These are phyloP conservation scores for Termitomyces sp. DNA, from an alignment of 768 basidiomycete genomes.

Conservation along the genomic window DNA sequence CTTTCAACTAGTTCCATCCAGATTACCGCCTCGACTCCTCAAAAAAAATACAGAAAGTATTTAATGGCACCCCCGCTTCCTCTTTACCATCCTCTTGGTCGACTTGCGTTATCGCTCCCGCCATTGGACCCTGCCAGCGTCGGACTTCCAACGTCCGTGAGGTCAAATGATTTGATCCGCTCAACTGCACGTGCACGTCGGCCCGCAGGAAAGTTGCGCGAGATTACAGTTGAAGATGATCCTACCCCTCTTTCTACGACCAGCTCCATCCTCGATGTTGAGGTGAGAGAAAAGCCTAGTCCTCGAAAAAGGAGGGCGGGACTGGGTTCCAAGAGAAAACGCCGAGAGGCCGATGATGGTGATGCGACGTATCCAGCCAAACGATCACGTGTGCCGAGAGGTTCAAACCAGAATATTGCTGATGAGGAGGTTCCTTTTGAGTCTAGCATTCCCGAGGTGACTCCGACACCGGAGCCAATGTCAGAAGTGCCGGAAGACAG, in stretches of 20 bases:
- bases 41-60: conserved; percentile 15
- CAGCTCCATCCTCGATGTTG: conserved; percentile 30
- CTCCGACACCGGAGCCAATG: conserved; percentile 22
- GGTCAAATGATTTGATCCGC: conserved; percentile 34
- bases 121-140: conserved; percentile 53
- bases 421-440: conserved; percentile 40
- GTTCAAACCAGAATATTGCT: conserved; percentile 22
- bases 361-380: conserved; percentile 72
- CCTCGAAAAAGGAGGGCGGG: conserved; percentile 45
- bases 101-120: conserved; percentile 59
- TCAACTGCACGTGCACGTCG: conserved; percentile 39
- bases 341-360: conserved; percentile 56
- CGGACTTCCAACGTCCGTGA: conserved; percentile 47
- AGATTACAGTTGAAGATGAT: conserved; percentile 40
- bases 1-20: conserved; percentile 4
- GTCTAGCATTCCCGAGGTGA: conserved; percentile 13
- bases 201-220: conserved; percentile 43
- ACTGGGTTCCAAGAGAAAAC: conserved; percentile 48
- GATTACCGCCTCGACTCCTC: not conserved
- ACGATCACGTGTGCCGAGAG: conserved; percentile 50
- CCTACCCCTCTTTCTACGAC: conserved; percentile 19
- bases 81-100: conserved; percentile 63
- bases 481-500: conserved; percentile 31
- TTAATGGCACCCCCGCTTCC: conserved; percentile 43
- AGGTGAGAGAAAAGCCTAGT: conserved; percentile 38